Evolutionary conservation across 805 yeast genomes (phyloP).

Genomic region (Metschnikowia gelsemii): DNA sequence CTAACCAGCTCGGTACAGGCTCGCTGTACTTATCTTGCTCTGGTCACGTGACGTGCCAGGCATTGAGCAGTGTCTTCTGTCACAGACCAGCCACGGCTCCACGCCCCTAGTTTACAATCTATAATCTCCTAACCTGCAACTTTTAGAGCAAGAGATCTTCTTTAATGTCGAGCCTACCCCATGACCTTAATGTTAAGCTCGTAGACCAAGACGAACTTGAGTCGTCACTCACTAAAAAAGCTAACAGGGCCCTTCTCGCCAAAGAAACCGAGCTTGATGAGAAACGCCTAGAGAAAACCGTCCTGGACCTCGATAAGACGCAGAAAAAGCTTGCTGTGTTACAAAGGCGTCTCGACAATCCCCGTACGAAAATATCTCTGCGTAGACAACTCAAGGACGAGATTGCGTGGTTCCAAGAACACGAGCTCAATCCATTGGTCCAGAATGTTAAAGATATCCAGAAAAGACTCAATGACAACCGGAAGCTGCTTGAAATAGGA

Average conservation of each 20-base stretch:
- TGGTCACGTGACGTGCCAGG: too few relatives aligned
- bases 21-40: too few relatives aligned
- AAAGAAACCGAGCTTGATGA: constrained; percentile 73
- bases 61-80: too few relatives aligned
- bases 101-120: too few relatives aligned
- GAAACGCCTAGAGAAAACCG: constrained; percentile 70
- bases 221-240: constrained; percentile 63
- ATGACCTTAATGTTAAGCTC: constrained; percentile 31
- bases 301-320: constrained; percentile 45
- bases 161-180: constrained; percentile 1
- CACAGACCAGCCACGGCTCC: too few relatives aligned
- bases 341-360: constrained; percentile 46
- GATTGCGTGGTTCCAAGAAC: constrained; percentile 46
- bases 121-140: too few relatives aligned
- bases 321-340: constrained; percentile 46
- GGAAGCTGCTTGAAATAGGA: constrained; percentile 40
- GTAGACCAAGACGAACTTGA: constrained; percentile 85
- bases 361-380: constrained; percentile 64
- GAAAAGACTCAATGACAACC: constrained; percentile 34
- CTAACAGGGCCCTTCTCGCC: constrained; percentile 57
- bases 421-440: constrained; percentile 53
- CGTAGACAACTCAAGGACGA: constrained; percentile 55
- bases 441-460: constrained; percentile 60
- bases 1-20: too few relatives aligned
- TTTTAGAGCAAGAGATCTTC: too few relatives aligned